phyloP scores from a whole-genome alignment of 768 basidiomycete genomes.

The Cystofilobasidium ferigula region DNA sequence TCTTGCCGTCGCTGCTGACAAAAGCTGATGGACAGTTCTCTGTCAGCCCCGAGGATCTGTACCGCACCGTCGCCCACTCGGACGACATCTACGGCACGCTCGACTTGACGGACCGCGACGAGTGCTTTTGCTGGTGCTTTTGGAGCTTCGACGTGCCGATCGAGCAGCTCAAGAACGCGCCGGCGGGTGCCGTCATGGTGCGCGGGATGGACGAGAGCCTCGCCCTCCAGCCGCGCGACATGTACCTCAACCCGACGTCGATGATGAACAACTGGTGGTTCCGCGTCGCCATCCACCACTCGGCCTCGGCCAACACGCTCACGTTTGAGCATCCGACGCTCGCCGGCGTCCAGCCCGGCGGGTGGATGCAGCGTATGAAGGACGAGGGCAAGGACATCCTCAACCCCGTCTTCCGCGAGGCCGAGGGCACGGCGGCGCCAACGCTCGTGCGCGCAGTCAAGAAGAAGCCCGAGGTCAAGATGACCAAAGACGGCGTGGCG shows the following conservation, averaged over 20 bases:
- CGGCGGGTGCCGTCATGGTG: constrained; percentile 41
- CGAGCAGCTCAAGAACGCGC: constrained; percentile 36
- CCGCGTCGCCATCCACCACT: constrained; percentile 45
- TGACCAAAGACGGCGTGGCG: constrained; percentile 45
- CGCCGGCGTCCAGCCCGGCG: constrained; percentile 44
- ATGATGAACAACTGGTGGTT: constrained; percentile 45
- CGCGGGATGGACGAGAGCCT: constrained; percentile 50
- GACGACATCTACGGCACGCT: constrained; percentile 46
- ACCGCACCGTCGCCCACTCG: constrained; percentile 39
- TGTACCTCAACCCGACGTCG: constrained; percentile 1
- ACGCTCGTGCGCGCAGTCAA: background rate
- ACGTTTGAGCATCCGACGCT: constrained; percentile 53
- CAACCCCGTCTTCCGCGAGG: constrained; percentile 40
- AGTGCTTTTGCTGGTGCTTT: constrained; percentile 55
- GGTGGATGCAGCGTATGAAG: constrained; percentile 57
- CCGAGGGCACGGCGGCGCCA: background rate
- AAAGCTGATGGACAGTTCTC: constrained; percentile 38
- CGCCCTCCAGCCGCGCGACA: constrained; percentile 47
- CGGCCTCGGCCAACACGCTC: constrained; percentile 36
- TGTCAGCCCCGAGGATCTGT: constrained; percentile 45
- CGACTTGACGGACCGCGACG: constrained; percentile 46
- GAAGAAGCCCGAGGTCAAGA: constrained; percentile 34
- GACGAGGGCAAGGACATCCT: constrained; percentile 42
- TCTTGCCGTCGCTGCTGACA: constrained; percentile 44
- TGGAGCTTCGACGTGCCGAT: constrained; percentile 45